Conservation (phyloP, 305 asterid genomes). For the Fraxinus floribunda region DNA sequence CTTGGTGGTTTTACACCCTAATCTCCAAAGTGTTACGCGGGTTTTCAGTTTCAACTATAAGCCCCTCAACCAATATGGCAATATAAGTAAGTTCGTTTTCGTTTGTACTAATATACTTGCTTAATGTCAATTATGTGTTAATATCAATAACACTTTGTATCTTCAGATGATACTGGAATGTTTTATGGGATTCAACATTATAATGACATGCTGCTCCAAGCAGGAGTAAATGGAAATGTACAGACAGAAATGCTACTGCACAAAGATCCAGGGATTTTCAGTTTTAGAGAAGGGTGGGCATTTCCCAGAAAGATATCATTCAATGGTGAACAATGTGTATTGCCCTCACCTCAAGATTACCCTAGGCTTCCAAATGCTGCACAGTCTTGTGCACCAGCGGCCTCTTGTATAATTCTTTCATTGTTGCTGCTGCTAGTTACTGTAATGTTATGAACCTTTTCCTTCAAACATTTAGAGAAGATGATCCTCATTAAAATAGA, state of each 20-base stretch:
- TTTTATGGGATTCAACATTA: slow-evolving; percentile 66
- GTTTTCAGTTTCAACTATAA: slow-evolving; percentile 83
- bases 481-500: neutral
- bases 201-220: slow-evolving; percentile 71
- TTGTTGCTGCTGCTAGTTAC: slow-evolving; percentile 24
- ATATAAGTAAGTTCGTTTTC: slow-evolving; percentile 46
- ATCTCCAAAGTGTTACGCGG: slow-evolving; percentile 50
- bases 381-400: slow-evolving; percentile 14
- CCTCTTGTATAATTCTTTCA: slow-evolving; percentile 8
- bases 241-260: slow-evolving; percentile 68
- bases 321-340: slow-evolving; percentile 74
- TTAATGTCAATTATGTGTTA: neutral
- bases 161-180: slow-evolving; percentile 70
- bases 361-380: slow-evolving; percentile 64
- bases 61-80: slow-evolving; percentile 60
- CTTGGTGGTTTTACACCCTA: slow-evolving; percentile 73
- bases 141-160: neutral
- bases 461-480: neutral
- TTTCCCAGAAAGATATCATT: slow-evolving; percentile 74
- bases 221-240: slow-evolving; percentile 68
- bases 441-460: slow-evolving; percentile 19
- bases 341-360: slow-evolving; percentile 66
- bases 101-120: neutral
- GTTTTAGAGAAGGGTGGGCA: slow-evolving; percentile 72
- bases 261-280: slow-evolving; percentile 50